Evolutionary conservation across 441 rosid genomes (phyloP), one percentile per base, ranked within the genome.

Genomic region (Pelargonium australe): DNA sequence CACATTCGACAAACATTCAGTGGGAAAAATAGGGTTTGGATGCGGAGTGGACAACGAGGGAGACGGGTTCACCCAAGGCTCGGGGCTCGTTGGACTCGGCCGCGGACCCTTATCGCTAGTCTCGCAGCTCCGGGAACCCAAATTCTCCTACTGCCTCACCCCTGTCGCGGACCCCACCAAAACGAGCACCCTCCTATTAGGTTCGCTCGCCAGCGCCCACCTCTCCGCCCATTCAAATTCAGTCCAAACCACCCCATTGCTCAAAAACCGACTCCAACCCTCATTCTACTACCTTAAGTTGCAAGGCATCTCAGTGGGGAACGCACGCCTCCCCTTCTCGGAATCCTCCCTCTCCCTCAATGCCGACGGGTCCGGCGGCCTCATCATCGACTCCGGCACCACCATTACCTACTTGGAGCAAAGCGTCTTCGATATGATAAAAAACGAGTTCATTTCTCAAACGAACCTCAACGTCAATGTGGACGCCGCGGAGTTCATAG

Each of bases 31-130:
- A 0, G 96, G 85, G 8, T 91, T 94, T 70, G 99, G 99, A 0
- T 94, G 99, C 17, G 99, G 99, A 1, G 77, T 72, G 20, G 86
- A 89, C 47, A 94, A 91, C 37, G 83, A 88, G 60, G 99, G 99
- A 1, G 84, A 83, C 2, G 99, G 99, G 12, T 94, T 94, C 78
- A 65, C 75, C 1, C 96, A 94, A 73, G 96, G 90, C 0, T 85
- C 94, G 0, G 99, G 97, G 9, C 81, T 95, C 8, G 97, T 90
- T 1, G 99, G 99, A 45, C 89, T 95, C 0, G 99, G 99, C 0
- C 84, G 97, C 0, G 96, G 92, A 7, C 82, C 88, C 0, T 41
- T 87, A 12, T 89, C 96, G 0, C 75, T 89, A 4, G 87, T 86
- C 53, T 85, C 96, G 0, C 92, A 89, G 23, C 79, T 87, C 0